A percentile compares a stretch with the other conserved stretches of the same genome.
Evolutionary conservation across 495 filamentous ascomycete species (phyloP).

Genomic region (Penicillium coffeae): DNA sequence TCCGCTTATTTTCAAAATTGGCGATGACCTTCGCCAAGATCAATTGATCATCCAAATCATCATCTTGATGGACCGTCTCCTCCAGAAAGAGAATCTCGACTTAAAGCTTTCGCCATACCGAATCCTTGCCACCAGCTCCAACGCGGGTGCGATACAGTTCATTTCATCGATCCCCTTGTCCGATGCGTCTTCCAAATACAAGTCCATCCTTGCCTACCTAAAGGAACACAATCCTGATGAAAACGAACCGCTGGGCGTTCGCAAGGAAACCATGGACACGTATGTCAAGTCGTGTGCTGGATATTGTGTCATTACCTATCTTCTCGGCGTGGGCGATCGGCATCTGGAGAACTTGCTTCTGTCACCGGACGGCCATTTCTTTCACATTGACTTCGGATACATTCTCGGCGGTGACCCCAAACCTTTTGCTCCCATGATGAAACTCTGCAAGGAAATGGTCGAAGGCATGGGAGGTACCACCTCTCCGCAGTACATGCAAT

Average conservation of each 20-base stretch:
- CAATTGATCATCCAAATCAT: conserved; percentile 98
- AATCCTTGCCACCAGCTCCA: conserved; percentile 87
- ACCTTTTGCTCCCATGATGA: conserved; percentile 94
- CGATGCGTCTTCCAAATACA: conserved; percentile 74
- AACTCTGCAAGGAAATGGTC: conserved; percentile 96
- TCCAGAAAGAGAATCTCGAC: conserved; percentile 95
- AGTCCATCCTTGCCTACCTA: conserved; percentile 81
- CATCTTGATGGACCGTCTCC: conserved; percentile 92
- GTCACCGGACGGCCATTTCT: conserved; percentile 86
- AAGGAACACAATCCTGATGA: conserved; percentile 87
- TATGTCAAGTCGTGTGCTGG: conserved; percentile 95
- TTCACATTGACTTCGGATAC: conserved; percentile 97
- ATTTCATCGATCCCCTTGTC: conserved; percentile 81
- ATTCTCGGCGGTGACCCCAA: conserved; percentile 97
- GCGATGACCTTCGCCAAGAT: conserved; percentile 94
- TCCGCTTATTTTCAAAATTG: conserved; percentile 93
- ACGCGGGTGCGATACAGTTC: conserved; percentile 88
- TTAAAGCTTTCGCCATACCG: conserved; percentile 93
- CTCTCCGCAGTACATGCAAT: conserved; percentile 75
- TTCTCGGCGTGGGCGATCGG: conserved; percentile 95
- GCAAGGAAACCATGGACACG: conserved; percentile 89
- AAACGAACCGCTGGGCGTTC: conserved; percentile 75
- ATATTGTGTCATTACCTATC: conserved; percentile 98
- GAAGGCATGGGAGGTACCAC: conserved; percentile 91
- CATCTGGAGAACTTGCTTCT: conserved; percentile 96